Conservation (phyloP, 129 eudicot species). For the Helianthus annuus region HanXRQr2.0-SUNRISE NC_035436.2:164630107-164630606, state of each 20-base stretch:
- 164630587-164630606: conserved; percentile 26
- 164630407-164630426: neutral
- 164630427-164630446: conserved; percentile 20
- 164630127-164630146: neutral
- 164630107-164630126: too few species aligned
- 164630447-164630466: conserved; percentile 24
- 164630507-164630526: conserved; percentile 30
- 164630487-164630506: conserved; percentile 12
- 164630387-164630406: conserved; percentile 2
- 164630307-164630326: conserved; percentile 10
- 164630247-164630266: too few species aligned
- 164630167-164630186: conserved; percentile 17
- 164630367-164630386: conserved; percentile 34
- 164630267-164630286: neutral
- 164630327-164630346: conserved; percentile 28
- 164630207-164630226: conserved; percentile 20
- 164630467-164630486: conserved; percentile 26
- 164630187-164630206: conserved; percentile 34
- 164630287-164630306: neutral
- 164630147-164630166: conserved; percentile 15
- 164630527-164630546: conserved; percentile 21
- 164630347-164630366: conserved; percentile 7
- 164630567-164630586: conserved; percentile 16
- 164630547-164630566: conserved; percentile 10
- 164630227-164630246: too few species aligned